phyloP scores from a whole-genome alignment of 2,329 filamentous ascomycete species.

The Penicillium sp. region DNA sequence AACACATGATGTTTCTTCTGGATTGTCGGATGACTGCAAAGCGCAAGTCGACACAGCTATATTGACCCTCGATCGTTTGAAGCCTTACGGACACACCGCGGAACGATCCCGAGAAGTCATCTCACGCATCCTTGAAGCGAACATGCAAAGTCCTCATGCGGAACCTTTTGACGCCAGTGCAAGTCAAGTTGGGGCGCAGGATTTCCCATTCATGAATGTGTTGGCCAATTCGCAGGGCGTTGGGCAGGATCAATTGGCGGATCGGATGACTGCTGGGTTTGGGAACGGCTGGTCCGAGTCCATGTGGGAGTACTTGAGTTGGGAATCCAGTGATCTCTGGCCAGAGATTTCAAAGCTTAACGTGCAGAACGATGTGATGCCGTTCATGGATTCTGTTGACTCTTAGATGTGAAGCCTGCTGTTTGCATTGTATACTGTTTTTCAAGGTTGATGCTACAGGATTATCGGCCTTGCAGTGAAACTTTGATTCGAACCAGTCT shows the following conservation, averaged over 20 bases:
- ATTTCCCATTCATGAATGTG: neutral
- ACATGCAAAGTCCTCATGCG: conserved; percentile 7
- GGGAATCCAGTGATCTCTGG: conserved; percentile 17
- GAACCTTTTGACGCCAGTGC: conserved; percentile 22
- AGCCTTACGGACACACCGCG: conserved; percentile 19
- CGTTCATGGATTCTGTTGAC: conserved; percentile 8
- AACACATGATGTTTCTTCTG: conserved; percentile 7
- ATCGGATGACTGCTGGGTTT: conserved; percentile 13
- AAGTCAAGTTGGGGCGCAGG: neutral
- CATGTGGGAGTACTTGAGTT: conserved; percentile 22
- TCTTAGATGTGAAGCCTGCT: neutral
- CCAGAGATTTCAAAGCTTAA: conserved; percentile 13
- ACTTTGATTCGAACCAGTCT: neutral
- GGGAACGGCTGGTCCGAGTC: conserved; percentile 15
- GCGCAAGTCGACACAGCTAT: conserved; percentile 20
- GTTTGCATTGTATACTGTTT: neutral
- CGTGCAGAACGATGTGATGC: conserved; percentile 7
- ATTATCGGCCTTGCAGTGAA: neutral
- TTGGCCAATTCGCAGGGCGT: conserved; percentile 4
- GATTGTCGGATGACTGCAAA: conserved; percentile 14
- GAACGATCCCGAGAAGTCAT: conserved; percentile 18
- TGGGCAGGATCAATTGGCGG: conserved; percentile 4
- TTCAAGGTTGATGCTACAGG: neutral
- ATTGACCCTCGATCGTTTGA: conserved; percentile 15
- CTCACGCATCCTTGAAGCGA: conserved; percentile 15